phyloP scores from a whole-genome alignment of 2,329 filamentous ascomycete species.

The Exserohilum turcica region DNA sequence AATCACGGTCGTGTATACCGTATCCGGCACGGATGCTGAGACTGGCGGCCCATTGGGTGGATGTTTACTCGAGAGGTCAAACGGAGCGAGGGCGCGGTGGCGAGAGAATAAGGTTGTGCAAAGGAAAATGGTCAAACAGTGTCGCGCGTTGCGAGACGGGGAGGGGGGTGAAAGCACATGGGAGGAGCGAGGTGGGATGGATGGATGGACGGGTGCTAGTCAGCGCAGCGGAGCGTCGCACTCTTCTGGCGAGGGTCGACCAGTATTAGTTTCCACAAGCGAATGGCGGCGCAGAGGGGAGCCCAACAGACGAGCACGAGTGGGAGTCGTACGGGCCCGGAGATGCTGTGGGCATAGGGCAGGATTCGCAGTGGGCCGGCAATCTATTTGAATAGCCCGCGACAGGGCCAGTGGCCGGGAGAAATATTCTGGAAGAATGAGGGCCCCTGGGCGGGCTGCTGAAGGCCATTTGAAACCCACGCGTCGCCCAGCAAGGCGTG shows the following conservation, averaged over 20 bases:
- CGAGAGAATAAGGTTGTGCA: conserved; percentile 2
- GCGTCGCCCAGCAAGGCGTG: conserved; percentile 21
- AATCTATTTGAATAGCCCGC: conserved; percentile 40
- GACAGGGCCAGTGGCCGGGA: conserved; percentile 30
- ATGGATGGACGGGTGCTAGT: conserved; percentile 13
- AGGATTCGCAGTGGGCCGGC: conserved; percentile 29
- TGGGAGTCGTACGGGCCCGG: conserved; percentile 10
- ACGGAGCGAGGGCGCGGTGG: conserved; percentile 18
- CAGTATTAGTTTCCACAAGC: not conserved
- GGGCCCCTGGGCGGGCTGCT: conserved; percentile 20
- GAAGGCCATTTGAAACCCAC: conserved; percentile 17
- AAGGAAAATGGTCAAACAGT: not conserved
- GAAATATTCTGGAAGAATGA: conserved; percentile 43
- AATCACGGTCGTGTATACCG: conserved; percentile 12
- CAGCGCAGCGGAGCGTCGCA: conserved; percentile 4
- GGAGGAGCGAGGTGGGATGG: no score
- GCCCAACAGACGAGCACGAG: conserved; percentile 8
- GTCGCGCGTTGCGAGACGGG: not conserved
- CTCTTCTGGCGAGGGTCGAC: not conserved
- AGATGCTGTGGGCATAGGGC: conserved; percentile 14
- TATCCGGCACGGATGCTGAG: conserved; percentile 19
- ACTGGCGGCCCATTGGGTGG: conserved; percentile 12
- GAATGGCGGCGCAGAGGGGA: conserved; percentile 6
- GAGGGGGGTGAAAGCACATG: no score
- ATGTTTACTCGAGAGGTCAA: conserved; percentile 8